Base-by-base conservation (phyloP, 2,329 filamentous ascomycete genomes). In the Aspergillus uvarum region DNA sequence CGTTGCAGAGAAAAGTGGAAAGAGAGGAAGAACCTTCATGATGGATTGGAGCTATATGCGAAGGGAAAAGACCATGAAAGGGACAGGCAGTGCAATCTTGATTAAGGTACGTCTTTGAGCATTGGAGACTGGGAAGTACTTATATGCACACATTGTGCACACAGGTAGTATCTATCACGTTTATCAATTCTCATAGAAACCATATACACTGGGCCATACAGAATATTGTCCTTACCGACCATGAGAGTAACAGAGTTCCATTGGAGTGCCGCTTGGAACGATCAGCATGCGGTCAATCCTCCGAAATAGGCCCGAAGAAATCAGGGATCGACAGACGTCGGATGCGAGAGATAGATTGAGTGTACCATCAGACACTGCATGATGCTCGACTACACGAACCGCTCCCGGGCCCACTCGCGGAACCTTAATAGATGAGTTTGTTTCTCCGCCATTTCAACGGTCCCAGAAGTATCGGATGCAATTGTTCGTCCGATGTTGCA, bases 391-490 rank as follows among this genome's bases (percentile, higher is more conserved):
- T 19, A 55, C 26, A 55, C 44, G 42, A 55, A 42, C 51, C 51
- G 51, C 51, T 24, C 19, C 51, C 32, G 54, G 54, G 49, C 32
- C 51, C 48, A 44, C 53, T 31, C 51, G 24, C 22, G 31, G 31
- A 57, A 56, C 58, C 54, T 44, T 32, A 53, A 44, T 47, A 51
- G 31, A 56, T 55, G 53, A 55, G 42, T 24, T 48, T 55, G 53
- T 47, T 44, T 55, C 44, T 47, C 53, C 53, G 29, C 38, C 10
- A 6, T 16, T 32, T 32, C 26, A 7, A 19, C 12, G 8, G 52
- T n/a, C 35, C 53, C 47, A 44, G 53, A 16, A 38, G 26, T 14
- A 19, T 48, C 26, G 26, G 53, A 26, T 38, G n/a, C 19, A 24
- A 32, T 44, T 31, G 26, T 48, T 24, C 52, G 14, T 16, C 38